A percentile compares a stretch with the other conserved stretches of the same genome.
phyloP scores from a whole-genome alignment of 768 basidiomycete genomes.

The Fomitopsis pulvina region DNA sequence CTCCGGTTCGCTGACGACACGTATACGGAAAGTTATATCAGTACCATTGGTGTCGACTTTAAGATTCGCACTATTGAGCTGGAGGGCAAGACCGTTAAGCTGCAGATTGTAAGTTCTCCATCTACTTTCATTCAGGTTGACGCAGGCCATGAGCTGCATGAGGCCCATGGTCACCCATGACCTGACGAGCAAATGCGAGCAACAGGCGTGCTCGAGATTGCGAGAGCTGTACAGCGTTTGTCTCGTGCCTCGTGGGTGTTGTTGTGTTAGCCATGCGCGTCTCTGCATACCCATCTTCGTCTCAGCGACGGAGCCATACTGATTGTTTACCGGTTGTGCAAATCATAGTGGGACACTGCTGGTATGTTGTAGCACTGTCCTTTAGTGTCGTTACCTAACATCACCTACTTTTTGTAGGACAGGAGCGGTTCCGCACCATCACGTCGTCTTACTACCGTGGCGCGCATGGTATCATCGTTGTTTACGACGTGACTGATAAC shows the following conservation, averaged over 20 bases:
- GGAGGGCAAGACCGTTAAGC: slow-evolving; percentile 96
- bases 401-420: slow-evolving; percentile 42
- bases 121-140: no score
- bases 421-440: slow-evolving; percentile 98
- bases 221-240: no score
- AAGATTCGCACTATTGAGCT: slow-evolving; percentile 99
- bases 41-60: slow-evolving; percentile 97
- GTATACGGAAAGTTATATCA: slow-evolving; percentile 96
- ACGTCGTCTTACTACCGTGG: slow-evolving; percentile 99
- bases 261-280: no score
- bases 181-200: no score
- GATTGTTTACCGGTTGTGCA: background rate
- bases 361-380: slow-evolving; percentile 36
- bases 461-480: slow-evolving; percentile 96
- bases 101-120: slow-evolving; percentile 78
- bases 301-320: no score
- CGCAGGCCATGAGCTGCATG: no score
- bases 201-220: no score
- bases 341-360: slow-evolving; percentile 91
- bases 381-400: background rate
- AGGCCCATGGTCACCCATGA: no score
- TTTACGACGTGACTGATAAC: slow-evolving; percentile 98
- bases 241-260: no score
- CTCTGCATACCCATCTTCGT: no score
- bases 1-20: slow-evolving; percentile 94